phyloP scores from a whole-genome alignment of 495 filamentous ascomycete genomes.

The Neurospora terricola region DNA sequence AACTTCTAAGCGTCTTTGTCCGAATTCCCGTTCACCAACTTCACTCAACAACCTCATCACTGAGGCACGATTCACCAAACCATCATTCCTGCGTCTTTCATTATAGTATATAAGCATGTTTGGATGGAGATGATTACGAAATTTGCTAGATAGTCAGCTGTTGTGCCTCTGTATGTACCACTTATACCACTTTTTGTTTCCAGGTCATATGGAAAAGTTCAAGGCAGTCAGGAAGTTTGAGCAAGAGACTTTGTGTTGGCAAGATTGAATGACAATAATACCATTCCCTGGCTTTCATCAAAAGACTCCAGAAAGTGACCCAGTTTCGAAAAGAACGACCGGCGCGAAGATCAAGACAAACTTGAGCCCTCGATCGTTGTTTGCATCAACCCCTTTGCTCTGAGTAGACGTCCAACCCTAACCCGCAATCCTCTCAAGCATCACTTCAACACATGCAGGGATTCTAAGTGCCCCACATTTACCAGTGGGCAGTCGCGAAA shows the following conservation, averaged over 20 bases:
- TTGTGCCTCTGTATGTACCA: neutral
- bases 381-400: neutral
- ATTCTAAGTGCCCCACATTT: neutral
- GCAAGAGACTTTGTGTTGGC: neutral
- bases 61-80: neutral
- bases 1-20: slow-evolving; percentile 48
- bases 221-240: neutral
- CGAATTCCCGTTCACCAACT: neutral
- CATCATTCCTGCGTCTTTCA: neutral
- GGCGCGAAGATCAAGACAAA: neutral
- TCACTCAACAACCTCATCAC: neutral
- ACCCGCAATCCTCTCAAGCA: neutral
- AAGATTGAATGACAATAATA: neutral
- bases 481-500: neutral
- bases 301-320: neutral
- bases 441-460: neutral
- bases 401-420: neutral
- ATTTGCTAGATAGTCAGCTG: neutral
- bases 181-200: neutral
- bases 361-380: neutral
- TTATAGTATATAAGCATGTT: neutral
- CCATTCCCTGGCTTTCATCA: neutral
- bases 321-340: neutral
- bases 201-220: neutral
- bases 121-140: neutral